Base-by-base conservation (phyloP, 805 yeast genomes). In the Alloascoidea hylecoeti region DNA sequence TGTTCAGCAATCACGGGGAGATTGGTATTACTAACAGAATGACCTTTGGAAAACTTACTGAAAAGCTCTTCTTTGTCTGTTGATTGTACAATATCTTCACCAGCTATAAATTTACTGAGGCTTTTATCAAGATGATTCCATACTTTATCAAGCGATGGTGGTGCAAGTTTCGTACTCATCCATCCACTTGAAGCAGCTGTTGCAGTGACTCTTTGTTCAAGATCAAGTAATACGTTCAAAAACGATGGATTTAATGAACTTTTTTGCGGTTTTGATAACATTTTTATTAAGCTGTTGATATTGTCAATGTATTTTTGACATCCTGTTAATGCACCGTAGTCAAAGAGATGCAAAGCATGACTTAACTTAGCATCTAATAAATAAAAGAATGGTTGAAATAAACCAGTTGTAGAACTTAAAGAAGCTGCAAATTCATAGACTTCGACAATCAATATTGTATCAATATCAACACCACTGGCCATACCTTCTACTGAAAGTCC, bases 71-170 rank as follows among this genome's bases (percentile, higher is more conserved):
- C 42, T 4, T 40, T 43, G 4, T 43, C 46, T 16, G 44, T 32
- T 16, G 35, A 41, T 9, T 38, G 38, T 4, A 18, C 42, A 13
- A 52, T 61, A 27, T 81, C 94, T 36, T 89, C 96, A 1, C 95
- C 96, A 32, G 94, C 78, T 41, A 89, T 86, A 55, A 78, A 75
- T 52, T 75, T 77, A 51, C 72, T 77, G 50, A 80, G 74, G 3
- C 82, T 72, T 52, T 84, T 84, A 53, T 84, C 95, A 35, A 84
- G 56, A 34, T 80, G 88, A 6, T 92, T 89, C 95, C 95, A 84
- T 39, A 85, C 78, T 51, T 74, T 79, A 47, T 86, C 94, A 38
- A 84, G 63, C 46, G 52, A 50, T 12, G 66, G 64, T 49, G 77
- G 75, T 17, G 51, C 50, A 18, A 59, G 45, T 38, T 54, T 54